Evolutionary conservation across 192 early-diverging fungal genomes (phyloP).

Genomic region (Spinellus fusiger): DNA sequence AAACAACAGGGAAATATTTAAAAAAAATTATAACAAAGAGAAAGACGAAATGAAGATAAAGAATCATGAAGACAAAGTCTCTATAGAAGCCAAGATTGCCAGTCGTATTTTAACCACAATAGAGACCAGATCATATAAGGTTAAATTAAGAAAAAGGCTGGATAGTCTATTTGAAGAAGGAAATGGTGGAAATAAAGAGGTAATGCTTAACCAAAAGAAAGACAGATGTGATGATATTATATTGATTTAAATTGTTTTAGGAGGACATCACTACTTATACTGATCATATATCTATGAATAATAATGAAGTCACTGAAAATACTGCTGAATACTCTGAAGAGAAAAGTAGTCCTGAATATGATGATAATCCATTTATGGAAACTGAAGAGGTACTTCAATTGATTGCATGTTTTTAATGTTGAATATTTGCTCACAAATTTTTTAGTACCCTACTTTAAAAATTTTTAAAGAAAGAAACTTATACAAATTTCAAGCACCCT

Average conservation of each 20-base stretch:
- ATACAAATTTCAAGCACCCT: background rate
- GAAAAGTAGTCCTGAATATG: background rate
- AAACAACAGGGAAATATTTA: background rate
- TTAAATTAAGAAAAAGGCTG: background rate
- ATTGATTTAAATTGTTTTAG: slow-evolving; percentile 1
- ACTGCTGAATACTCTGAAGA: background rate
- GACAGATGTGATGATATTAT: background rate
- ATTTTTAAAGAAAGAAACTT: slow-evolving; percentile 7
- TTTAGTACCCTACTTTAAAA: background rate
- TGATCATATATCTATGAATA: background rate
- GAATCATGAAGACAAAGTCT: background rate
- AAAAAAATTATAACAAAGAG: background rate
- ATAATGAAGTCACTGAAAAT: background rate
- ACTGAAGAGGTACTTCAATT: background rate
- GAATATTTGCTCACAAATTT: background rate
- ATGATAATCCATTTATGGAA: slow-evolving; percentile 1
- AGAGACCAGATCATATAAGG: background rate
- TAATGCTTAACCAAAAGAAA: background rate
- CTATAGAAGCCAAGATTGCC: background rate
- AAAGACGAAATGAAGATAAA: too few relatives aligned
- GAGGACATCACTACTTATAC: background rate
- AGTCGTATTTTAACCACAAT: background rate
- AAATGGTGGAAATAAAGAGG: background rate
- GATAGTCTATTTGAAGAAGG: background rate
- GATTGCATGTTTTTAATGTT: slow-evolving; percentile 1